phyloP scores from a whole-genome alignment of 371 early-diverging fungal genomes.

The Modicella reniformis region DNA sequence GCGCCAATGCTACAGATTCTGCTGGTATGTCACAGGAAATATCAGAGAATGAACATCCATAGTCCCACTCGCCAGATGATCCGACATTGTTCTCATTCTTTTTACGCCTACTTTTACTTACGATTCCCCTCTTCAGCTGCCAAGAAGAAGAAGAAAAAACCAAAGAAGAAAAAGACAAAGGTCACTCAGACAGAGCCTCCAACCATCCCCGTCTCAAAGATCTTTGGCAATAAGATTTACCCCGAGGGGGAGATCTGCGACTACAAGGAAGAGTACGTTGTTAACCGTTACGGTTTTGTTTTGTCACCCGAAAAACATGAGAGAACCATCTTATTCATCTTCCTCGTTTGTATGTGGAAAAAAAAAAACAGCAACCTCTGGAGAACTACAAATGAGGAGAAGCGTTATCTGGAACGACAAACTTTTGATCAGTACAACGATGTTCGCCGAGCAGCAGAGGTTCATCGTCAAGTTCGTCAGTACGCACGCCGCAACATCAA shows the following conservation, averaged over 20 bases:
- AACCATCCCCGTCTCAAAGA: constrained; percentile 80
- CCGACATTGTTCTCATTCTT: background rate
- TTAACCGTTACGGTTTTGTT: background rate
- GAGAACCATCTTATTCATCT: too few relatives aligned
- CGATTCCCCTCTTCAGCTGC: constrained; percentile 18
- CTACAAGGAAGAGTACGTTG: constrained; percentile 78
- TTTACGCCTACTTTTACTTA: background rate
- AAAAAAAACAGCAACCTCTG: constrained; percentile 67
- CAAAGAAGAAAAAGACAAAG: constrained; percentile 74
- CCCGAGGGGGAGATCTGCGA: constrained; percentile 80
- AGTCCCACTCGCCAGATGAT: background rate
- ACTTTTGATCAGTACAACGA: constrained; percentile 80
- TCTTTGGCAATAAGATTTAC: constrained; percentile 74
- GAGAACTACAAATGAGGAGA: constrained; percentile 85
- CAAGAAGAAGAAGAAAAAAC: constrained; percentile 77
- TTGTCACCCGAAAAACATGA: too few relatives aligned
- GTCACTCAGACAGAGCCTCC: constrained; percentile 78
- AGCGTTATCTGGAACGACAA: constrained; percentile 74
- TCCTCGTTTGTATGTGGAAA: too few relatives aligned
- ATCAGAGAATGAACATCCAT: too few relatives aligned
- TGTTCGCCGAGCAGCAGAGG: constrained; percentile 90
- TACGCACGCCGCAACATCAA: constrained; percentile 87
- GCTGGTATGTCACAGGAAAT: constrained; percentile 13
- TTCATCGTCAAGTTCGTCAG: constrained; percentile 89
- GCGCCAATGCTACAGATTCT: constrained; percentile 23